A percentile compares a stretch with the other conserved stretches of the same genome.
These are phyloP conservation scores for Corinectria fuckeliana DNA, from an alignment of 2,329 filamentous ascomycete species.

Conservation along the genomic window DNA sequence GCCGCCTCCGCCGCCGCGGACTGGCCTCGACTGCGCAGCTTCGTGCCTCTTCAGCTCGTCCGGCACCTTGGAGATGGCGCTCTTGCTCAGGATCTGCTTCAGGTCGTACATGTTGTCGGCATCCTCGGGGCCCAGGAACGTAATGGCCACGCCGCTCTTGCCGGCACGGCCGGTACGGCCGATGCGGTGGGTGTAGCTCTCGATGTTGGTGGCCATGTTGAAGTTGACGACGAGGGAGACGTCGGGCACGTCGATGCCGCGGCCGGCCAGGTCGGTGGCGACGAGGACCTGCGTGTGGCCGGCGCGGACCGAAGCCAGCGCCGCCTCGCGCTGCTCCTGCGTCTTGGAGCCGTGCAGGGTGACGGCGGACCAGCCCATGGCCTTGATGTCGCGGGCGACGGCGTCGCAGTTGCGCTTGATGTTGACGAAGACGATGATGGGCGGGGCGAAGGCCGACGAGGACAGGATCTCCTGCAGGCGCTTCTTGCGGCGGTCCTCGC, in stretches of 20 bases:
- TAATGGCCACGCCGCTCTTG: constrained; percentile 95
- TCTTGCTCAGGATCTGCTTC: constrained; percentile 95
- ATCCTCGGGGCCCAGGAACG: constrained; percentile 92
- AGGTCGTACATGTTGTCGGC: constrained; percentile 90
- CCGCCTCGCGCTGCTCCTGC: constrained; percentile 95
- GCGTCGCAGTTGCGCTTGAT: constrained; percentile 99
- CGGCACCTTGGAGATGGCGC: constrained; percentile 83
- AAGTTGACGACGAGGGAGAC: constrained; percentile 97
- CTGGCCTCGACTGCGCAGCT: constrained; percentile 84
- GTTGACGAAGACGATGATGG: constrained; percentile 99
- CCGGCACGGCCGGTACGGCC: constrained; percentile 97
- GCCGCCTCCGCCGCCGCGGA: constrained; percentile 42
- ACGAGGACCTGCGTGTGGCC: constrained; percentile 87
- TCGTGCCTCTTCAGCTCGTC: constrained; percentile 91
- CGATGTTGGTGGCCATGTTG: constrained; percentile 95
- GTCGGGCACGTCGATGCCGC: constrained; percentile 97
- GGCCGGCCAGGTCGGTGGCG: constrained; percentile 91
- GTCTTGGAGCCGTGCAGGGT: constrained; percentile 96
- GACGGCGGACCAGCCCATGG: constrained; percentile 88
- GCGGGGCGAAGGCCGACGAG: constrained; percentile 79
- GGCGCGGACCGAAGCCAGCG: constrained; percentile 81
- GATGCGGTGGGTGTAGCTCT: constrained; percentile 95
- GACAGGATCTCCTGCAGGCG: constrained; percentile 88
- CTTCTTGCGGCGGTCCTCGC: constrained; percentile 97
- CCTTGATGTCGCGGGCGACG: constrained; percentile 90